phyloP scores from a whole-genome alignment of 2,329 filamentous ascomycete genomes.

The Ophiostoma populinum region DNA sequence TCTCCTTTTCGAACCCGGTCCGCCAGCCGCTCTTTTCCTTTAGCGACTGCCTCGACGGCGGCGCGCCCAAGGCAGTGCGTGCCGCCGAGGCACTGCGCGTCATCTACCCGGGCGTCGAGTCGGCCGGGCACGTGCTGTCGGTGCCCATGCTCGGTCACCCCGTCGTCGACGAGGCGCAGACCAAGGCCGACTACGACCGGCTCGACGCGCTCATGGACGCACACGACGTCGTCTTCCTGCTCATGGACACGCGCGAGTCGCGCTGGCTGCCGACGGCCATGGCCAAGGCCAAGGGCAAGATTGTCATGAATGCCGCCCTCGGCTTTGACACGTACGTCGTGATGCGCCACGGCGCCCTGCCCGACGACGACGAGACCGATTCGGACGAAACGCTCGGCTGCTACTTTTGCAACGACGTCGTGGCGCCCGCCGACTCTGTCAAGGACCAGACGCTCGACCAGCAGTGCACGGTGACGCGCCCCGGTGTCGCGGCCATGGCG shows the following conservation, averaged over 20 bases:
- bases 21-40: slow-evolving; percentile 87
- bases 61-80: slow-evolving; percentile 62
- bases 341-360: slow-evolving; percentile 76
- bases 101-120: slow-evolving; percentile 82
- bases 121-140: slow-evolving; percentile 60
- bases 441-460: slow-evolving; percentile 94
- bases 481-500: slow-evolving; percentile 80
- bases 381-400: slow-evolving; percentile 63
- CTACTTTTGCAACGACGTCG: slow-evolving; percentile 98
- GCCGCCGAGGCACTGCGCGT: slow-evolving; percentile 66
- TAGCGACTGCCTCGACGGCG: slow-evolving; percentile 72
- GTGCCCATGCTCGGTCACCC: slow-evolving; percentile 95
- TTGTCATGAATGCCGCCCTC: slow-evolving; percentile 90
- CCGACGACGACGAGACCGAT: slow-evolving; percentile 29
- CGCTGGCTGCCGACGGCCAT: slow-evolving; percentile 93
- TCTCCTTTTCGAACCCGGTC: slow-evolving; percentile 94
- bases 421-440: slow-evolving; percentile 83
- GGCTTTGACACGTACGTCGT: slow-evolving; percentile 95
- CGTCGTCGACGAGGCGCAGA: slow-evolving; percentile 52
- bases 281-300: slow-evolving; percentile 81
- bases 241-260: slow-evolving; percentile 92
- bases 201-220: slow-evolving; percentile 59
- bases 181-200: slow-evolving; percentile 56
- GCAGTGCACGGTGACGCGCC: slow-evolving; percentile 92
- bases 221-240: slow-evolving; percentile 86